phyloP scores from a whole-genome alignment of 2,329 filamentous ascomycete genomes.

The Thermoascus crustaceus region DNA sequence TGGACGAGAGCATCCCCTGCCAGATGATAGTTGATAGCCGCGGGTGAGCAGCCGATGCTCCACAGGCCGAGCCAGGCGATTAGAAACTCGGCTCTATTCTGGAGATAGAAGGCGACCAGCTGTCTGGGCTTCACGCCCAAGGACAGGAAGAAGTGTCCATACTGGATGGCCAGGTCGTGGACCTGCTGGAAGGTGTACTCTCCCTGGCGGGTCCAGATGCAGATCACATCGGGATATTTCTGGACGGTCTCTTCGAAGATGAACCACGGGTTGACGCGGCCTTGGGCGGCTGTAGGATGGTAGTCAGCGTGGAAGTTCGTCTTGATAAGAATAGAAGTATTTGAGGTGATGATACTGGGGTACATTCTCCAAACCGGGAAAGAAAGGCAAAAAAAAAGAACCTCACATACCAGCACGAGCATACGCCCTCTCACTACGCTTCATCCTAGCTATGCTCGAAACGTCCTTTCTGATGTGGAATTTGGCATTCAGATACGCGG shows the following conservation, averaged over 20 bases:
- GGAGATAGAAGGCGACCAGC: slow-evolving; percentile 58
- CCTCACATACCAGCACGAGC: slow-evolving; percentile 40
- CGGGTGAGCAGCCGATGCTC: slow-evolving; percentile 60
- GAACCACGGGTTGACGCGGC: slow-evolving; percentile 56
- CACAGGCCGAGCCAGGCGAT: slow-evolving; percentile 58
- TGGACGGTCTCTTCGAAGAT: slow-evolving; percentile 52
- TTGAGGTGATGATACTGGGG: too few relatives aligned
- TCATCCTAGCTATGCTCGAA: slow-evolving; percentile 35
- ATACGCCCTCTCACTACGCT: slow-evolving; percentile 38
- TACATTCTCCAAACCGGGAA: slow-evolving; percentile 4
- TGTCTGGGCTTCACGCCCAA: slow-evolving; percentile 52
- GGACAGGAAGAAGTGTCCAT: slow-evolving; percentile 53
- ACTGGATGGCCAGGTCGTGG: slow-evolving; percentile 51
- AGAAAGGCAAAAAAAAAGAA: neutral
- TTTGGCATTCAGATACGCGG: slow-evolving; percentile 51
- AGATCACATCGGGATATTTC: slow-evolving; percentile 45
- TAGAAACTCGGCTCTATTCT: slow-evolving; percentile 60
- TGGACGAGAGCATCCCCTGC: slow-evolving; percentile 56
- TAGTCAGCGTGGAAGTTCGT: slow-evolving; percentile 2
- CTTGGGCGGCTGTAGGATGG: slow-evolving; percentile 38
- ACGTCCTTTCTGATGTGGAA: slow-evolving; percentile 59
- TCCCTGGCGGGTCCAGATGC: slow-evolving; percentile 59
- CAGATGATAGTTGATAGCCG: slow-evolving; percentile 64
- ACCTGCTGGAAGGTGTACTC: slow-evolving; percentile 53
- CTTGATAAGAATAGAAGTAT: too few relatives aligned